Base-by-base conservation (phyloP, 805 yeast species). In the Ogataea naganishii region DNA sequence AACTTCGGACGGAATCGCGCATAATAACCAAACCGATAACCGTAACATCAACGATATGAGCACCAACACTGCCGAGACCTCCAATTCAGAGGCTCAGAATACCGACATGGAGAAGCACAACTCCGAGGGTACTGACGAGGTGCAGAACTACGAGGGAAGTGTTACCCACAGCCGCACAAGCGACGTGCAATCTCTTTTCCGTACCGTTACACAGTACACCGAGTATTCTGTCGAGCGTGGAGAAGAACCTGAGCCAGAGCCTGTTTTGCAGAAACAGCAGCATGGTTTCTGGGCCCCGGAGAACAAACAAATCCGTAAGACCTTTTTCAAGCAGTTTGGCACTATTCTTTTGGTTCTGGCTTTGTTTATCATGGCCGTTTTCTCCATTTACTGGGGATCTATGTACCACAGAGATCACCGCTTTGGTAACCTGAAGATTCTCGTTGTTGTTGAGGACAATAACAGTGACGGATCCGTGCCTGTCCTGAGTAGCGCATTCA, bases 351-450 rank as follows among this genome's bases (percentile, higher is more conserved):
- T 52, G 0, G 14, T 41, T 3, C 50, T 73, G 50, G 56, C 58
- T 12, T 27, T 46, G 6, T 53, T 55, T 29, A 52, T 68, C 19
- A 41, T 70, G 29, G 42, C 48, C 21, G 59, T 60, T 30, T 46
- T 63, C 39, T 51, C 76, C 41, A 48, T 60, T 36, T 57, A 68
- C 55, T 66, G 80, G 80, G 66, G 68, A 24, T 53, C 67, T 26
- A 50, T 57, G 53, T 55, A 47, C 53, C 22, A 51, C 7, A 44
- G 67, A 35, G 20, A 31, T 24, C 6, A 33, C 27, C 43, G 62
- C 29, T 34, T 54, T 32, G 31, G 43, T 12, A 58, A 63, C 35
- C 44, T 66, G 33, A 48, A 52, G 14, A 43, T 64, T 36, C 45
- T 64, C 21, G 60, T 68, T 27, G 63, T 54, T 24, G 41, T 64